These are phyloP conservation scores for Fusarium beomiforme DNA, from an alignment of 2,329 filamentous ascomycete genomes.

Conservation along the genomic window DNA sequence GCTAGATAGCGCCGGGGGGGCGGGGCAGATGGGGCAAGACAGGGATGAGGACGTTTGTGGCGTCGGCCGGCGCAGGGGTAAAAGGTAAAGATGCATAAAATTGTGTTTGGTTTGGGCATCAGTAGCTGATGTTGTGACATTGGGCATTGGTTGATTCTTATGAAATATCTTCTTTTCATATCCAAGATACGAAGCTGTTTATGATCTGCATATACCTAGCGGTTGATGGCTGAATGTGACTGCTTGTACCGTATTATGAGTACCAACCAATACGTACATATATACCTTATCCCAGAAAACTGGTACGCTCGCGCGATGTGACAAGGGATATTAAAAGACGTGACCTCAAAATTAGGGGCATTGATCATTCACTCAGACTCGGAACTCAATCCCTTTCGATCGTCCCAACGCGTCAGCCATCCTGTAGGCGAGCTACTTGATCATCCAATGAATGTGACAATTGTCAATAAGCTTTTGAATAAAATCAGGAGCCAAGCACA, in stretches of 20 bases:
- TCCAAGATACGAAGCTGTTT: neutral
- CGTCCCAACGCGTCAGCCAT: slow-evolving; percentile 9
- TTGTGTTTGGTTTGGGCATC: neutral
- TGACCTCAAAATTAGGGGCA: slow-evolving; percentile 22
- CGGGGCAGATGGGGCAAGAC: slow-evolving; percentile 1
- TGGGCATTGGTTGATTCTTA: neutral
- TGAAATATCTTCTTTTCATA: neutral
- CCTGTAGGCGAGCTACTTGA: neutral
- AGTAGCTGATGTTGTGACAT: neutral
- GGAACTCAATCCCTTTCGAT: neutral
- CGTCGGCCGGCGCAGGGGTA: slow-evolving; percentile 24
- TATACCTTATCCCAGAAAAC: slow-evolving; percentile 16
- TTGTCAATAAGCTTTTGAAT: slow-evolving; percentile 17
- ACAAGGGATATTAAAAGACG: slow-evolving; percentile 7
- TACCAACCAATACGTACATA: too few species aligned
- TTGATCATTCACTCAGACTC: neutral
- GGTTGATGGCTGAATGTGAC: neutral
- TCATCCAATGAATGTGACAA: neutral
- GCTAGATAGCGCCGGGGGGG: slow-evolving; percentile 6
- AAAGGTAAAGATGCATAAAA: slow-evolving; percentile 14
- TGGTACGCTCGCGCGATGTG: slow-evolving; percentile 24
- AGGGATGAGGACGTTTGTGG: slow-evolving; percentile 29
- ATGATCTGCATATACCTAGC: neutral
- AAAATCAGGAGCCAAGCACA: slow-evolving; percentile 8
- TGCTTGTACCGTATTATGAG: too few species aligned